These are phyloP conservation scores for Penicillium lagena DNA, from an alignment of 495 filamentous ascomycete genomes.

Conservation along the genomic window DNA sequence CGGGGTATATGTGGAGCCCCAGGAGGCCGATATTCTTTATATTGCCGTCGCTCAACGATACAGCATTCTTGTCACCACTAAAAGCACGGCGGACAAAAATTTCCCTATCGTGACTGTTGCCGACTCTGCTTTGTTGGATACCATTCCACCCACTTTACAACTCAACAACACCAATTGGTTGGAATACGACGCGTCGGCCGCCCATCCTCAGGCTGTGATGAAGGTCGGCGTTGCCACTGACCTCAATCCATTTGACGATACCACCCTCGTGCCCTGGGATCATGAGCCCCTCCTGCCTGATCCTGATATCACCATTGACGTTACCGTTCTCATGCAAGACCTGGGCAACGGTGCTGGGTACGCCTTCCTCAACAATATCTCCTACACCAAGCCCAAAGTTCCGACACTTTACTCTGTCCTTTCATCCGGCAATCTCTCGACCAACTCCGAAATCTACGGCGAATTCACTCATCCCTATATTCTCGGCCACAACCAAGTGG, in stretches of 20 bases:
- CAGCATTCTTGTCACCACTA: constrained; percentile 60
- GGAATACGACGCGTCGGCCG: constrained; percentile 55
- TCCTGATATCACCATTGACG: constrained; percentile 19
- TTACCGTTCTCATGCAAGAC: constrained; percentile 44
- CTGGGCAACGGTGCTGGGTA: constrained; percentile 26
- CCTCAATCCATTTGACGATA: constrained; percentile 42
- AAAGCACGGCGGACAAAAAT: constrained; percentile 56
- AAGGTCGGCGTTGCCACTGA: constrained; percentile 37
- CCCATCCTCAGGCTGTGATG: constrained; percentile 45
- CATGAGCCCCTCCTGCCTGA: constrained; percentile 33
- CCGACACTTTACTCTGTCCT: constrained; percentile 75
- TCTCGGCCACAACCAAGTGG: constrained; percentile 57
- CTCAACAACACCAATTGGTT: constrained; percentile 77
- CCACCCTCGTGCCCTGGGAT: constrained; percentile 44
- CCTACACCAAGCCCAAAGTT: constrained; percentile 68
- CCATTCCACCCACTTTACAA: constrained; percentile 29
- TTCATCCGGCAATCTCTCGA: constrained; percentile 53
- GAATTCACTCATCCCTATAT: constrained; percentile 63
- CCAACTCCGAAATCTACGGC: constrained; percentile 65
- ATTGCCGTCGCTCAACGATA: constrained; percentile 66
- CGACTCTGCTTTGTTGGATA: constrained; percentile 27
- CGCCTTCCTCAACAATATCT: constrained; percentile 78
- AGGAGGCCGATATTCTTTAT: constrained; percentile 56
- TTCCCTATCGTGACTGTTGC: constrained; percentile 52
- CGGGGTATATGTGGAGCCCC: constrained; percentile 48